Evolutionary conservation across 163 green algal species (phyloP), one percentile per base, ranked within the genome.

Genomic region (Chloroidium sp.): DNA sequence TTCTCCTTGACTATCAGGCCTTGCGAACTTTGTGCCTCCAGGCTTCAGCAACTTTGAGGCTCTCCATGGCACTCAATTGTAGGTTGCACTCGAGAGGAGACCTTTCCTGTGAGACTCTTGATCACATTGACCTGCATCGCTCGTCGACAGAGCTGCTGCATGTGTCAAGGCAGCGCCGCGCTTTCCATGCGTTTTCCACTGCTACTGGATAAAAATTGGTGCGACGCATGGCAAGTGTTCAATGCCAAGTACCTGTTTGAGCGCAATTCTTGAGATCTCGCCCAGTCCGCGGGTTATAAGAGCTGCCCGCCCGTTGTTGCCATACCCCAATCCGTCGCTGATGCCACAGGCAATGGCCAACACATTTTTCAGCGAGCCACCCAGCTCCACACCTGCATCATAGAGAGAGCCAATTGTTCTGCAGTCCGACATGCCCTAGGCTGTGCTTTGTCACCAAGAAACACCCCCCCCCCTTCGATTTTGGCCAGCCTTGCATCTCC

Each of bases 241-340:
- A 36, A 36, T 36, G 36, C 36, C 36, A 36, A 36, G 36, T 36
- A 36, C 36, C 36, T 36, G 36, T n/a, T 75, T 75, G 2, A 86
- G 83, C 2, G 87, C 89, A 61, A 93, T 80, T 60, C 87, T 82
- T 6, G 86, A 89, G 57, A 93, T 86, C 81, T 93, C 90, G 36
- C 84, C 83, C 61, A 94, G 83, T 10, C 93, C 93, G 62, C 92
- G 85, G 0, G 93, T 97, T 77, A 97, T 95, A 61, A 97, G 88
- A 1, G 92, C 92, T 8, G 93, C 93, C 1, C 93, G 87, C 0
- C 84, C 92, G 79, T 97, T 97, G 86, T 88, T 87, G 58, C 93
- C 93, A 83, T 94, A 93, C 13, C 89, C 88, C n/a, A 97, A 81
- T 1, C 93, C 92, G 78, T 97, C 93, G 0, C 81, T 72, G 72